Base-by-base conservation (phyloP, 1,284 basidiomycete genomes). In the Thecaphora thlaspeos region DNA sequence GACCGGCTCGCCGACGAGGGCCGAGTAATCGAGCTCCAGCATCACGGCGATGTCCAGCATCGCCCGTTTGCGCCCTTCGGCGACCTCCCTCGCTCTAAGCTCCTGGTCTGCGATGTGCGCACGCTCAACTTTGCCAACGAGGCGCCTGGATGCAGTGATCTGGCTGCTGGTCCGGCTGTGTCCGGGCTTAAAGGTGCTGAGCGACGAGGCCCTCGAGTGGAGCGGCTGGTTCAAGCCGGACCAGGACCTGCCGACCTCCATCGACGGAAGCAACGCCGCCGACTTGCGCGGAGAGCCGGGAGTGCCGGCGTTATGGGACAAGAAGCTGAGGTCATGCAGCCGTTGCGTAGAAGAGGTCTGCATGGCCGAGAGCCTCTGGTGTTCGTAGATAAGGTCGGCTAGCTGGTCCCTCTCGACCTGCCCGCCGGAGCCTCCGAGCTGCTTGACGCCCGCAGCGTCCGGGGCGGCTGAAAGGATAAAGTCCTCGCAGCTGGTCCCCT, bases 401-500 rank as follows among this genome's bases (percentile, higher is more conserved):
- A 73, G 70, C 38, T 68, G 57, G 38, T 73, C 61, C 21, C 55
- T 48, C 37, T 69, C 56, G n/a, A 28, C 26, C 19, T 40, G 21
- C 14, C 4, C n/a, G 30, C 22, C 21, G 10, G 17, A 5, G 7
- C 15, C 38, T 19, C 14, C 19, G 24, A 26, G 15, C 17, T 11
- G 26, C 26, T 28, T 28, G 26, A 28, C 26, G 26, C 4, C 26
- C 7, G 44, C 52, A 19, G 58, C 57, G 15, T 62, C 55, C 7
- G 62, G 61, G 4, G 68, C 65, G 12, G 61, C 52, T 12, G 71
- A 70, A 2, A 74, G 48, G 49, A 74, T 63, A 40, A 74, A 71
- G 46, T 72, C 70, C 40, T 74, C 68, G 52, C 70, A 72, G 9
- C 57, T 64, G 21, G 68, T 68, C 11, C 71, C 71, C 28, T 64